A percentile compares a stretch with the other conserved stretches of the same genome.
These are phyloP conservation scores for Lactarius quietus DNA, from an alignment of 768 basidiomycete species.

Conservation along the genomic window DNA sequence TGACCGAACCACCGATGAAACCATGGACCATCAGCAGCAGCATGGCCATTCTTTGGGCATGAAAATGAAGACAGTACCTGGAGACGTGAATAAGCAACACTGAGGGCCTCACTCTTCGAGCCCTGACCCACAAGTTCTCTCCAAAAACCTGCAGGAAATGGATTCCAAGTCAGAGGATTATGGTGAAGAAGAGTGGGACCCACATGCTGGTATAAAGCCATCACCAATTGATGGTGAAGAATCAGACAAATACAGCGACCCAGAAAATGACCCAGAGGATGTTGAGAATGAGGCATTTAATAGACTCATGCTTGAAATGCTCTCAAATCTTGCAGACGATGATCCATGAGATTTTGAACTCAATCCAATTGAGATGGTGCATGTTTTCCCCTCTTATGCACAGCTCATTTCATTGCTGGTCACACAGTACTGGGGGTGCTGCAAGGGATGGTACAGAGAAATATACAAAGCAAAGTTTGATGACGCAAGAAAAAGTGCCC, in stretches of 20 bases:
- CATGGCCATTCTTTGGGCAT: not conserved
- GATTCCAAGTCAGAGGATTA: not conserved
- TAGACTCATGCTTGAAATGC: not conserved
- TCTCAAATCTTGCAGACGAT: not conserved
- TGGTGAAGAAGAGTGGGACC: too few species aligned
- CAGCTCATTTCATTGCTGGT: too few species aligned
- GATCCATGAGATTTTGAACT: not conserved
- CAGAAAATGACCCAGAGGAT: not conserved
- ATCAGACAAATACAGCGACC: not conserved
- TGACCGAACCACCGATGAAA: too few species aligned
- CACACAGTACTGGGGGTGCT: not conserved
- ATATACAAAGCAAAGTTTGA: too few species aligned
- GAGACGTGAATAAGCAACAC: too few species aligned
- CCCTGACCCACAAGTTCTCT: not conserved
- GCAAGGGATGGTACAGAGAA: not conserved
- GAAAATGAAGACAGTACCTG: not conserved
- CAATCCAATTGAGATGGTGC: conserved; percentile 4
- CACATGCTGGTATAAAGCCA: not conserved
- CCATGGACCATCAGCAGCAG: not conserved
- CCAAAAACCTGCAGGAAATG: not conserved
- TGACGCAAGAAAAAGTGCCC: too few species aligned
- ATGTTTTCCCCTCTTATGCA: not conserved
- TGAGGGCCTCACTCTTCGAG: not conserved
- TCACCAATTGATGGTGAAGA: not conserved
- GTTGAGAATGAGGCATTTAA: not conserved